A percentile compares a stretch with the other conserved stretches of the same genome.
Conservation (phyloP, 371 early-diverging fungal species). For the Zychaea mexicana region DNA sequence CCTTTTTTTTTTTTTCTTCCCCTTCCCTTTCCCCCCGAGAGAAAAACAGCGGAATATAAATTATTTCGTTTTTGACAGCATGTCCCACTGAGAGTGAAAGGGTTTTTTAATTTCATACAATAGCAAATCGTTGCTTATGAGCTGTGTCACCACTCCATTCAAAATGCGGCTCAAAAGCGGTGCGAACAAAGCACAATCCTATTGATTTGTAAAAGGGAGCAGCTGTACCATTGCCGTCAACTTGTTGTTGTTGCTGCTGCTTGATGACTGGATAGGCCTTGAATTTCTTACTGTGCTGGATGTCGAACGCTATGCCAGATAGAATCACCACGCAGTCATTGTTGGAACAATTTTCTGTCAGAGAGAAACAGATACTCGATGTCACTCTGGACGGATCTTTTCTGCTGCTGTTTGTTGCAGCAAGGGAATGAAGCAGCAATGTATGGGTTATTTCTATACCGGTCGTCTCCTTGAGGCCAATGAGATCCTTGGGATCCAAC, state of each 20-base stretch:
- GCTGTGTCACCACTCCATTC: not conserved
- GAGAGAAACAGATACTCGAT: not conserved
- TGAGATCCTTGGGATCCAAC: not conserved
- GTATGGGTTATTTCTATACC: not conserved
- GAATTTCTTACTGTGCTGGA: not conserved
- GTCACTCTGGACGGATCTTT: not conserved
- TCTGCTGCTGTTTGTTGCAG: not conserved
- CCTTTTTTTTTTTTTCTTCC: not conserved
- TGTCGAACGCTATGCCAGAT: not conserved
- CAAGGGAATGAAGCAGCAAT: not conserved
- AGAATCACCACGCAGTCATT: not conserved
- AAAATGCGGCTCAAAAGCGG: not conserved
- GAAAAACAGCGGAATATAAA: no score
- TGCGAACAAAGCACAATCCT: not conserved
- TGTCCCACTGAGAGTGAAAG: no score
- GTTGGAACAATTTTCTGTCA: not conserved
- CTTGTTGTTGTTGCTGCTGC: not conserved
- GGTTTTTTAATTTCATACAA: not conserved
- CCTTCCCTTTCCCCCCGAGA: no score
- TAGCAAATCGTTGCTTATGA: not conserved
- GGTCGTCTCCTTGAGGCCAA: not conserved
- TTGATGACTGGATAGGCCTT: not conserved
- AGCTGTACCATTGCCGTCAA: not conserved
- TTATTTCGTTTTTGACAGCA: no score
- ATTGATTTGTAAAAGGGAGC: not conserved